phyloP scores from a whole-genome alignment of 306 rosid genomes.

The Malus orientalis region DNA sequence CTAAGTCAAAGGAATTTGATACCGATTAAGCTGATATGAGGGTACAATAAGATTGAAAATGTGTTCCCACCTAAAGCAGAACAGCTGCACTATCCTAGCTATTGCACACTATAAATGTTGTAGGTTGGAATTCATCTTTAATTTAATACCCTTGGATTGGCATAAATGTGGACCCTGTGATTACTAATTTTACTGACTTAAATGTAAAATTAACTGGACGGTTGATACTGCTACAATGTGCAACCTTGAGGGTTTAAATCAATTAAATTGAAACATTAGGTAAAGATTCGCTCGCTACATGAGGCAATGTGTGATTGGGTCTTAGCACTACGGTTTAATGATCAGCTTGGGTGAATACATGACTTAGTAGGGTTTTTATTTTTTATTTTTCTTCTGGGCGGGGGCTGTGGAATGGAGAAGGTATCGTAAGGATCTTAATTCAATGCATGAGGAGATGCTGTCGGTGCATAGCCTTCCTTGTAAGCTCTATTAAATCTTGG shows the following conservation, averaged over 20 bases:
- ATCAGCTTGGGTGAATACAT: neutral
- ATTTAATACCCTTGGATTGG: neutral
- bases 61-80: neutral
- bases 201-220: no score
- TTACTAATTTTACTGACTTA: neutral
- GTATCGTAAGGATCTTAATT: neutral
- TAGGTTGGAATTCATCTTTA: neutral
- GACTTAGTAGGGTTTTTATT: neutral
- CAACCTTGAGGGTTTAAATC: no score
- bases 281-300: no score
- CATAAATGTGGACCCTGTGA: neutral
- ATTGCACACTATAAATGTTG: neutral
- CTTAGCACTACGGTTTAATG: no score
- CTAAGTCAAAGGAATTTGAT: neutral
- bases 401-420: neutral
- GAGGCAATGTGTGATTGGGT: no score
- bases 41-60: neutral
- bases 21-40: neutral
- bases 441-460: no score
- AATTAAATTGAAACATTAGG: no score
- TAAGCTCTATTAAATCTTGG: neutral
- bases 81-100: neutral
- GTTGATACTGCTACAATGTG: no score
- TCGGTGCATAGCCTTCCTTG: no score
- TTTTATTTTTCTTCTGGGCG: neutral